Conservation (phyloP, 768 basidiomycete genomes). For the Mycena capillaripes region DNA sequence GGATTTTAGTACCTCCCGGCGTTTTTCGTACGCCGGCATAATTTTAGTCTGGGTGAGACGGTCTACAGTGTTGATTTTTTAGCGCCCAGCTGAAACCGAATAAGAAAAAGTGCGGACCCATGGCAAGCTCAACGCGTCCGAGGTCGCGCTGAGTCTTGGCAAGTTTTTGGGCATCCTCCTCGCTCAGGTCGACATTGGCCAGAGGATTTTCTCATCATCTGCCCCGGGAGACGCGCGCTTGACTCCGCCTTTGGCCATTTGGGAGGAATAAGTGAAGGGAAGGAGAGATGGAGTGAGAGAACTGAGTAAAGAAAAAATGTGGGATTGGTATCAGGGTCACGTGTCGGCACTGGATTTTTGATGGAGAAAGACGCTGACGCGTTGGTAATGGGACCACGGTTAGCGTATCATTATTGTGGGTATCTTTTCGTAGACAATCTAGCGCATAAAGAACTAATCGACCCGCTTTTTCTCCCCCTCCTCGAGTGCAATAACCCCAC, state of each 20-base stretch:
- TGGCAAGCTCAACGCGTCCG: constrained; percentile 76
- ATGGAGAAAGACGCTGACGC: too few species aligned
- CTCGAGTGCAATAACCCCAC: constrained; percentile 79
- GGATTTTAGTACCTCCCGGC: constrained; percentile 73
- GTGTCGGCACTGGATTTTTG: too few species aligned
- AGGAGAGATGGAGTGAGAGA: constrained; percentile 26
- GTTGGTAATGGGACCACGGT: constrained; percentile 5
- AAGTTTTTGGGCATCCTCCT: constrained; percentile 81
- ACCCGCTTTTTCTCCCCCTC: constrained; percentile 85
- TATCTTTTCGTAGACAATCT: not conserved
- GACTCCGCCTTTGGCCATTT: constrained; percentile 64
- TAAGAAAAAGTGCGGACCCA: constrained; percentile 65
- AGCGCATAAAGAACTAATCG: constrained; percentile 54
- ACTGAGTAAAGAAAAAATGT: constrained; percentile 1
- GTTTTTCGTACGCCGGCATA: constrained; percentile 75
- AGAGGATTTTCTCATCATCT: constrained; percentile 81
- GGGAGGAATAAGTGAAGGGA: constrained; percentile 29
- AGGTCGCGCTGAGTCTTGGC: constrained; percentile 76
- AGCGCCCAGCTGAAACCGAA: not conserved
- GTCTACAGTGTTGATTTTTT: constrained; percentile 58
- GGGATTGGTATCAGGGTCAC: not conserved
- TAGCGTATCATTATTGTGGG: too few species aligned
- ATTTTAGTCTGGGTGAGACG: constrained; percentile 72
- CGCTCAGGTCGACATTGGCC: constrained; percentile 74
- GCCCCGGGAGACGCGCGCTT: constrained; percentile 89